Evolutionary conservation across 208 protist species (phyloP).

Genomic region (Endotrypanum monterogeii): DNA sequence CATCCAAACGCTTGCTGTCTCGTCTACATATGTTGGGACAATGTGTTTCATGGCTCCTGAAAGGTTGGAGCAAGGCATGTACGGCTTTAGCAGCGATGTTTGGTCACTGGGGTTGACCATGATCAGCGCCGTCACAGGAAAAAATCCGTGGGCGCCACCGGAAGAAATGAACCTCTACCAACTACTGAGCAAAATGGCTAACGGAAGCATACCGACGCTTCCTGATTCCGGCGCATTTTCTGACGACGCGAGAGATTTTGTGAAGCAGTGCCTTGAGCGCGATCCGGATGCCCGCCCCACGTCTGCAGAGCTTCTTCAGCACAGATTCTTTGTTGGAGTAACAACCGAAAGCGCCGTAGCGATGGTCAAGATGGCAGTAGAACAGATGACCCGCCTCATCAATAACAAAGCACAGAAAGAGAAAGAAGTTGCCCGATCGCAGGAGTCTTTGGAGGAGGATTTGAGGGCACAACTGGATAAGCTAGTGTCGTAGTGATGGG

Average conservation of each 20-base stretch:
- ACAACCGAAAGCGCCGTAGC: slow-evolving; percentile 68
- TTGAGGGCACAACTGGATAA: slow-evolving; percentile 75
- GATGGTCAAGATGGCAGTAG: slow-evolving; percentile 83
- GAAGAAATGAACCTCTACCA: slow-evolving; percentile 90
- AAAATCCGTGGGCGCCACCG: slow-evolving; percentile 87
- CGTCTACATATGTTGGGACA: slow-evolving; percentile 93
- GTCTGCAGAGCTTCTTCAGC: slow-evolving; percentile 73
- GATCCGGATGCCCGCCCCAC: slow-evolving; percentile 69
- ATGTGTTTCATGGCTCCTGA: slow-evolving; percentile 96
- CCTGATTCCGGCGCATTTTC: slow-evolving; percentile 67
- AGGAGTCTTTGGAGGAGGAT: slow-evolving; percentile 66
- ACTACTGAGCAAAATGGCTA: slow-evolving; percentile 77
- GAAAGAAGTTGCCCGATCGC: slow-evolving; percentile 43
- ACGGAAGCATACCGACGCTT: slow-evolving; percentile 73
- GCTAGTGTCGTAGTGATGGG: slow-evolving; percentile 36
- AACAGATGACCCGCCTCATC: slow-evolving; percentile 87
- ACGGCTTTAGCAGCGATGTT: slow-evolving; percentile 93
- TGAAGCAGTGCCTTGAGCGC: slow-evolving; percentile 71
- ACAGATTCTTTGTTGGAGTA: slow-evolving; percentile 74
- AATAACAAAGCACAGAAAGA: slow-evolving; percentile 79
- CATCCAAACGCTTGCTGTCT: slow-evolving; percentile 87
- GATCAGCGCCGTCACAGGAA: slow-evolving; percentile 77
- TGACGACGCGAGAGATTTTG: slow-evolving; percentile 70
- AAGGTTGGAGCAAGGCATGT: slow-evolving; percentile 85
- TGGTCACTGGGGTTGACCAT: slow-evolving; percentile 93